A percentile compares a stretch with the other conserved stretches of the same genome.
Conservation (phyloP, 768 basidiomycete genomes). For the Collybia nuda region DNA sequence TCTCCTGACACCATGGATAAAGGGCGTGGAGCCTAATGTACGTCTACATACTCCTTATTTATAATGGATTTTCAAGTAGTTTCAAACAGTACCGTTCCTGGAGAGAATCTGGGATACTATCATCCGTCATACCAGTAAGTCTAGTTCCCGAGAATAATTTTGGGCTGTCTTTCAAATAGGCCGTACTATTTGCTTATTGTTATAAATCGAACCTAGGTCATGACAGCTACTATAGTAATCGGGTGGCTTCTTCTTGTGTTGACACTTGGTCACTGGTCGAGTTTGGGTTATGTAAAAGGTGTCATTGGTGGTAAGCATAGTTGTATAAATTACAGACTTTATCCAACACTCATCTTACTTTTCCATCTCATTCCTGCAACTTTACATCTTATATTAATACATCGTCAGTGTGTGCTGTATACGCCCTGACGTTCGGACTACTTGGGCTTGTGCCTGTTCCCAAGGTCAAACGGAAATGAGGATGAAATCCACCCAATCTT, state of each 20-base stretch:
- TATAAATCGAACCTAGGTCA: conserved; percentile 28
- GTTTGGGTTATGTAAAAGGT: conserved; percentile 63
- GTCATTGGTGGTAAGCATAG: conserved; percentile 57
- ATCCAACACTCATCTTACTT: background rate
- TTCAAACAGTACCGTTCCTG: conserved; percentile 64
- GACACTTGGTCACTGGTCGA: conserved; percentile 68
- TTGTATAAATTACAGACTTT: background rate
- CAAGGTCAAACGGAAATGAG: conserved; percentile 34
- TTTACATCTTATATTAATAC: background rate
- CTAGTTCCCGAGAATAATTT: background rate
- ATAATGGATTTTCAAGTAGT: background rate
- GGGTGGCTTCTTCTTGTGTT: conserved; percentile 66
- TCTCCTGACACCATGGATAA: conserved; percentile 62
- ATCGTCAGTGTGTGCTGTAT: conserved; percentile 61
- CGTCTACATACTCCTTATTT: conserved; percentile 21
- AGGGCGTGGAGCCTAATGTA: conserved; percentile 70
- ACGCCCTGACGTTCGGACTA: conserved; percentile 70
- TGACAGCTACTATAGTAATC: conserved; percentile 67
- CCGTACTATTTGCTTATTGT: background rate
- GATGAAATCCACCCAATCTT: conserved; percentile 4
- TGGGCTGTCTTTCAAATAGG: background rate
- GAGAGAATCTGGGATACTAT: conserved; percentile 69
- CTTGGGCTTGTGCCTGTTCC: conserved; percentile 73
- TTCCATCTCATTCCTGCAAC: background rate
- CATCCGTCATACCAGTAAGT: conserved; percentile 64